These are phyloP conservation scores for barrel medic (Medicago truncatula) DNA, from an alignment of 306 rosid species.

Conservation along the genomic window MtrunA17r5.0-ANR NC_053047.1:7195001-7195500, in stretches of 20 bases:
- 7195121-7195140: slow-evolving; percentile 49
- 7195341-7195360: background rate
- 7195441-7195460: too few relatives aligned
- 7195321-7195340: background rate
- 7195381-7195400: background rate
- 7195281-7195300: background rate
- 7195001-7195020: slow-evolving; percentile 2
- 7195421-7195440: too few relatives aligned
- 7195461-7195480: too few relatives aligned
- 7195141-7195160: slow-evolving; percentile 48
- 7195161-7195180: slow-evolving; percentile 18
- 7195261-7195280: background rate
- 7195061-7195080: slow-evolving; percentile 21
- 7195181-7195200: background rate
- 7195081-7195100: slow-evolving; percentile 40
- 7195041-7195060: slow-evolving; percentile 38
- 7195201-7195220: slow-evolving; percentile 13
- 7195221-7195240: background rate
- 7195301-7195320: background rate
- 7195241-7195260: background rate
- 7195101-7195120: slow-evolving; percentile 42
- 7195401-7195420: background rate
- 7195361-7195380: background rate
- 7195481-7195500: too few relatives aligned
- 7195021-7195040: slow-evolving; percentile 39